Percentiles rank a stretch among this genome's conserved stretches.
These are phyloP conservation scores for Phlegmacium glaucopus DNA, from an alignment of 768 basidiomycete genomes.

Conservation along the genomic window DNA sequence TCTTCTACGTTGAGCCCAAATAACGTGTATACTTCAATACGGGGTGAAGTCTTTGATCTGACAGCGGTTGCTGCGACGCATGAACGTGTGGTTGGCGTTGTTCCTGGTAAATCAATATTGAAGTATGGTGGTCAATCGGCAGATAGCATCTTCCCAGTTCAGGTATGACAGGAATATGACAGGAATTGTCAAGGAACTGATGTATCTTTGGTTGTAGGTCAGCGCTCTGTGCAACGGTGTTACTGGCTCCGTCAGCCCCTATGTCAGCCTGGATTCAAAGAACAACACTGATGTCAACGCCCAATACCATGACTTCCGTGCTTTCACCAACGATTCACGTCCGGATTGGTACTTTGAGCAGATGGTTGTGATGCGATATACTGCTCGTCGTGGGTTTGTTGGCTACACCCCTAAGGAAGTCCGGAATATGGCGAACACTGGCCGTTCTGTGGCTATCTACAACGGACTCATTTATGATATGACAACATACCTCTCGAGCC, in stretches of 20 bases:
- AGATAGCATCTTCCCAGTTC: constrained; percentile 88
- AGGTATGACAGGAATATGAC: constrained; percentile 45
- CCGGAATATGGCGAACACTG: constrained; percentile 59
- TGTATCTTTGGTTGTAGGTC: constrained; percentile 47
- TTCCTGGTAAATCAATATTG: constrained; percentile 70
- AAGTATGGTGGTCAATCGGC: constrained; percentile 80
- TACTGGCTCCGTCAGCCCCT: constrained; percentile 77
- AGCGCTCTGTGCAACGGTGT: constrained; percentile 90
- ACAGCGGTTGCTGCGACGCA: constrained; percentile 66
- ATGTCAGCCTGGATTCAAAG: constrained; percentile 68
- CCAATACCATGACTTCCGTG: constrained; percentile 95
- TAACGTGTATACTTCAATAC: constrained; percentile 77
- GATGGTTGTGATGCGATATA: constrained; percentile 93
- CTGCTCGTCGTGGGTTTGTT: constrained; percentile 82
- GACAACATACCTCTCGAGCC: constrained; percentile 70
- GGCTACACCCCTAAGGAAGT: constrained; percentile 80
- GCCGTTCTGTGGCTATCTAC: constrained; percentile 79
- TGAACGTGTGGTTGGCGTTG: constrained; percentile 62
- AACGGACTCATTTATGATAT: constrained; percentile 85
- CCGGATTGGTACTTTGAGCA: constrained; percentile 98
- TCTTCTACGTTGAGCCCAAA: constrained; percentile 60
- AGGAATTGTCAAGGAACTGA: neutral
- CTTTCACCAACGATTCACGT: constrained; percentile 80
- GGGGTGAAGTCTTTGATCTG: constrained; percentile 95
- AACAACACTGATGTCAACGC: constrained; percentile 78